Base-by-base conservation (phyloP, 352 stramenopile species). In the Globisporangium alternatum region DNA sequence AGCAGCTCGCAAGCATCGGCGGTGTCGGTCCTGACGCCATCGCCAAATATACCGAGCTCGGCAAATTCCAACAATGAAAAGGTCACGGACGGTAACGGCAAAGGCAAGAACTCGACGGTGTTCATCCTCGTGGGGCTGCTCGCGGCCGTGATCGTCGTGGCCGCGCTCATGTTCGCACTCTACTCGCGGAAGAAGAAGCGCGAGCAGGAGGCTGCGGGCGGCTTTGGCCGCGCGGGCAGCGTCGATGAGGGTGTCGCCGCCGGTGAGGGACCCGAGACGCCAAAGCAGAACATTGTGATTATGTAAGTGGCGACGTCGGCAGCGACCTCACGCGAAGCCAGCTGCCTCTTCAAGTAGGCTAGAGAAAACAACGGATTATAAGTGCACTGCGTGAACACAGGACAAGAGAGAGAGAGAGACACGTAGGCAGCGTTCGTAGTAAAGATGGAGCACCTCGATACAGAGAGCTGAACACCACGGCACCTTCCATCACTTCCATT, bases 261-360 rank as follows among this genome's bases (percentile, higher is more conserved):
- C 10, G 73, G 68, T 47, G 74, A 76, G 21, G 74, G 78, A 22
- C 74, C 77, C 6, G 71, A 84, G 28, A 93, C 84, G 17, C 84
- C 84, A 41, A 93, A 91, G 75, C 68, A 76, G 49, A 86, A 79
- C 54, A 93, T 93, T 54, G 82, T 91, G 44, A 88, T 77, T 39
- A 90, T 93, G 84, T 93, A 90, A 71, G 64, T 17, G 25, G 48
- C 55, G 52, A 54, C 58, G 12, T 19, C 10, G 43, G 43, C 43
- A 17, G 43, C 19, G 43, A 19, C 15, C 8, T 3, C 19, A 5
- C 17, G 5, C 9, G 17, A 22, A 19, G 10, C 12, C 17, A 41
- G 33, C 28, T 28, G 43, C 43, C 13, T 21, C 43, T 9, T 54
- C 28, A 41, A 57, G 51, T 57, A 57, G 51, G 51, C 17, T 57